Evolutionary conservation across 495 filamentous ascomycete genomes (phyloP).

Genomic region (Neurospora sp.): DNA sequence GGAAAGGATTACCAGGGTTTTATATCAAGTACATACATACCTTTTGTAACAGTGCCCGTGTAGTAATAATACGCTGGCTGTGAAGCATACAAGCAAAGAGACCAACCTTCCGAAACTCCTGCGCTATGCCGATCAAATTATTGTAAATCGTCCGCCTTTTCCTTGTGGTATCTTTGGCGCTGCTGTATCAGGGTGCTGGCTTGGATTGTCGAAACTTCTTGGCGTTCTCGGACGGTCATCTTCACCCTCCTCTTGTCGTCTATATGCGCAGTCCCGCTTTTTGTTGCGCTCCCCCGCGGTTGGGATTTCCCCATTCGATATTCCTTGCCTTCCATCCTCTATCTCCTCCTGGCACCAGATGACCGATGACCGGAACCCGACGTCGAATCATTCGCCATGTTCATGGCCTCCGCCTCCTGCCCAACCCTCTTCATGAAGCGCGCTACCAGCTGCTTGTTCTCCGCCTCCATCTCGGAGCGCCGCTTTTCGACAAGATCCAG

Average conservation of each 20-base stretch:
- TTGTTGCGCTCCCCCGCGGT: not conserved
- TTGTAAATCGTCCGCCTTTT: not conserved
- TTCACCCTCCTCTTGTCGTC: not conserved
- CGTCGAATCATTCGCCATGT: conserved; percentile 40
- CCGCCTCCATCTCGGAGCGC: conserved; percentile 54
- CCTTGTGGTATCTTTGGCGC: not conserved
- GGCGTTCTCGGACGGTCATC: not conserved
- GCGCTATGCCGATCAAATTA: not conserved
- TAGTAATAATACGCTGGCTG: not conserved
- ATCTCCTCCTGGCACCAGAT: not conserved
- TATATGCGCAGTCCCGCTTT: not conserved
- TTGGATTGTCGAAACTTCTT: not conserved
- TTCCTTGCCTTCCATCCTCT: not conserved
- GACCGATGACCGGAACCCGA: not conserved
- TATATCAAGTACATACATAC: not conserved
- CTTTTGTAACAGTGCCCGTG: not conserved
- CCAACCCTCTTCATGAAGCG: conserved; percentile 85
- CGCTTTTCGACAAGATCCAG: conserved; percentile 75
- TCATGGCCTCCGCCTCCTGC: conserved; percentile 82
- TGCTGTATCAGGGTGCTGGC: not conserved
- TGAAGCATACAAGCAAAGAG: not conserved
- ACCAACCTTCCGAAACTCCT: not conserved
- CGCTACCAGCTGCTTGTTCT: conserved; percentile 81
- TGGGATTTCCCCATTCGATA: not conserved
- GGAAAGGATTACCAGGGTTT: not conserved